Conservation (phyloP, 176 grass and related monocot genomes). For the Oryza meyeriana region DNA sequence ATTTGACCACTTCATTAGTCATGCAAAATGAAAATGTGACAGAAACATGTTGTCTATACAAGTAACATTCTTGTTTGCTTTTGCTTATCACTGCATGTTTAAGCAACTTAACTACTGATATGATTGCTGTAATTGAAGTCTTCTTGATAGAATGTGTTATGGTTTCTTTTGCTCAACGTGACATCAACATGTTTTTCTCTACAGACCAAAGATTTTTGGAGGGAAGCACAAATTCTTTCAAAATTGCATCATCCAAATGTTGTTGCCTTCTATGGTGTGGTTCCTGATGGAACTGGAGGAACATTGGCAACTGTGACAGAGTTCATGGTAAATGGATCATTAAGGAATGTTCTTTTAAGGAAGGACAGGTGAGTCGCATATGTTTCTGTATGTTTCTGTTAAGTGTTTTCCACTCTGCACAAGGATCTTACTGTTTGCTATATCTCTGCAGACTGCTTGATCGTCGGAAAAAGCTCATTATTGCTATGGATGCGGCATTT, state of each 20-base stretch:
- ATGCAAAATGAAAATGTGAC: neutral
- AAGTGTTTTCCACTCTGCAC: slow-evolving; percentile 4
- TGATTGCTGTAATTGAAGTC: neutral
- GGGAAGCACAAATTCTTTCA: slow-evolving; percentile 92
- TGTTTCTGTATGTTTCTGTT: slow-evolving; percentile 21
- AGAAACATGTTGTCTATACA: neutral
- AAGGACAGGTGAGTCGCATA: slow-evolving; percentile 71
- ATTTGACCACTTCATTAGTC: neutral
- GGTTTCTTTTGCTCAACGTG: slow-evolving; percentile 1
- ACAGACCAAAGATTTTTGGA: slow-evolving; percentile 96
- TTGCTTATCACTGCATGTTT: slow-evolving; percentile 15
- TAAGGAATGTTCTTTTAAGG: slow-evolving; percentile 80
- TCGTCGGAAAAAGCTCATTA: slow-evolving; percentile 81
- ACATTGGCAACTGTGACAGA: slow-evolving; percentile 94
- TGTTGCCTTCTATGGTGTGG: slow-evolving; percentile 93
- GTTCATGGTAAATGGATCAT: slow-evolving; percentile 97
- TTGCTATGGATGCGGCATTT: slow-evolving; percentile 98
- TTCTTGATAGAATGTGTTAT: neutral
- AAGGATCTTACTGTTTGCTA: slow-evolving; percentile 38
- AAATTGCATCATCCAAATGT: slow-evolving; percentile 98
- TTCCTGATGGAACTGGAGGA: slow-evolving; percentile 89
- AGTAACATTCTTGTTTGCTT: neutral
- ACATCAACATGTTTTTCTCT: neutral
- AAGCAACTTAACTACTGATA: neutral
- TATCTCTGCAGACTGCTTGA: slow-evolving; percentile 68